Evolutionary conservation across 768 basidiomycete genomes (phyloP).

Genomic region (Rhodotorula toruloides): DNA sequence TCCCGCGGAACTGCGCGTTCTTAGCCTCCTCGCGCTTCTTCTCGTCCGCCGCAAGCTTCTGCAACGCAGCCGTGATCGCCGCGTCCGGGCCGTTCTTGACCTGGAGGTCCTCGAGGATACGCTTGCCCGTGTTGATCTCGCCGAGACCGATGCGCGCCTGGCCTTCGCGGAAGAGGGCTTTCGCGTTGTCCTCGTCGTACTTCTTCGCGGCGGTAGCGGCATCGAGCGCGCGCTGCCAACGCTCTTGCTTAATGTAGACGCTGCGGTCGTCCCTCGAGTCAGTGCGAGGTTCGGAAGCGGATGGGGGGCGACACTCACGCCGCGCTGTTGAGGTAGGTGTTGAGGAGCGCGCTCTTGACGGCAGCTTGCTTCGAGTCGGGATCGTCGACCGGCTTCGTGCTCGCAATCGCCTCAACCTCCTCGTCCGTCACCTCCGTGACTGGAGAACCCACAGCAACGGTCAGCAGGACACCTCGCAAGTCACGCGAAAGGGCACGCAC

Average conservation of each 20-base stretch:
- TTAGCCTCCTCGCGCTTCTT: neutral
- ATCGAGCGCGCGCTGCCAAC: conserved; percentile 25
- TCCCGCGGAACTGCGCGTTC: conserved; percentile 15
- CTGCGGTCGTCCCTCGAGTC: neutral
- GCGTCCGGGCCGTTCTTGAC: conserved; percentile 26
- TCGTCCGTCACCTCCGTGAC: neutral
- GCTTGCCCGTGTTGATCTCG: conserved; percentile 17
- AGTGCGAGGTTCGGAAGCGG: no score
- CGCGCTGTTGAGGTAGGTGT: conserved; percentile 21
- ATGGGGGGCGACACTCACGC: neutral
- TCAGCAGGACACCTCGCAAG: no score
- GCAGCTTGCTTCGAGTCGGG: neutral
- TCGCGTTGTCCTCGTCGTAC: conserved; percentile 20
- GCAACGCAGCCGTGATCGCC: conserved; percentile 18
- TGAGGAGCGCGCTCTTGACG: conserved; percentile 13
- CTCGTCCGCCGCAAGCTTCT: conserved; percentile 11
- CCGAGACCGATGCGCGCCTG: conserved; percentile 31
- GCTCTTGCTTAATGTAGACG: conserved; percentile 23
- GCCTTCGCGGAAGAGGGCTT: conserved; percentile 27
- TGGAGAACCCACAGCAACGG: no score
- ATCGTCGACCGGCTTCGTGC: neutral
- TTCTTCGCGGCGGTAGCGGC: conserved; percentile 10
- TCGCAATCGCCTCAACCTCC: neutral
- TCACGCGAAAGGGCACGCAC: no score
- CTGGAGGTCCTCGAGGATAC: conserved; percentile 22